Base-by-base conservation (phyloP, 495 filamentous ascomycete species). In the Acidomyces sp. region DNA sequence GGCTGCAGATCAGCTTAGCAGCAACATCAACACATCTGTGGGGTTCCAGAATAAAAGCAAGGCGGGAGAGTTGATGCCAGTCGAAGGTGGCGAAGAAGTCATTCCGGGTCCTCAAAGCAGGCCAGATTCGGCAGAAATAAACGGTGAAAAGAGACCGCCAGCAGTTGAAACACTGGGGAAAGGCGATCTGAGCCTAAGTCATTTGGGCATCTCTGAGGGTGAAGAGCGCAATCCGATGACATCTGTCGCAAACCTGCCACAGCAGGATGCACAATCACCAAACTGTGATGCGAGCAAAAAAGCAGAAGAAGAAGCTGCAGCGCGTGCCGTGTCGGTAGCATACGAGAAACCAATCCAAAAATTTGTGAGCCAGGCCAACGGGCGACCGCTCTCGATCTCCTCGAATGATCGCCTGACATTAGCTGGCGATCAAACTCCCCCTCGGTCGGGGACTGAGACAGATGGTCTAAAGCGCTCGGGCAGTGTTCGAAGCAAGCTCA, bases 111-210 rank as follows among this genome's bases (percentile, higher is more conserved):
- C 28, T 6, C 52, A 48, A 29, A 49, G 45, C 18, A 30, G 10
- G 20, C 29, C 34, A 19, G 24, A 37, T 11, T 35, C 37, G 9
- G 39, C 35, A 15, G 47, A 41, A 17, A 48, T 31, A 5, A 59
- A 59, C 29, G 34, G 34, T 6, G 64, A 70, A 40, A 67, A 67
- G 23, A 34, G 48, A 34, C 49, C 49, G 28, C 70, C 75, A 29
- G 85, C 90, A 9, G 72, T 95, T 12, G 85, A 92, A 55, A 99
- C 92, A 3, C 63, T 99, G 16, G 90, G 90, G 1, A 74, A 73
- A 52, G 90, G 90, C 0, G 81, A 95, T 54, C 66, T 97, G 31
- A 87, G 81, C 56, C 72, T 96, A 45, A 80, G 78, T 49, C 82
- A 88, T 51, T 62, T 95, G 21, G 80, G 80, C 11, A 78, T 85